Evolutionary conservation across 805 yeast species (phyloP), one percentile per base, ranked within the genome.

Genomic region (Candida boleticola): DNA sequence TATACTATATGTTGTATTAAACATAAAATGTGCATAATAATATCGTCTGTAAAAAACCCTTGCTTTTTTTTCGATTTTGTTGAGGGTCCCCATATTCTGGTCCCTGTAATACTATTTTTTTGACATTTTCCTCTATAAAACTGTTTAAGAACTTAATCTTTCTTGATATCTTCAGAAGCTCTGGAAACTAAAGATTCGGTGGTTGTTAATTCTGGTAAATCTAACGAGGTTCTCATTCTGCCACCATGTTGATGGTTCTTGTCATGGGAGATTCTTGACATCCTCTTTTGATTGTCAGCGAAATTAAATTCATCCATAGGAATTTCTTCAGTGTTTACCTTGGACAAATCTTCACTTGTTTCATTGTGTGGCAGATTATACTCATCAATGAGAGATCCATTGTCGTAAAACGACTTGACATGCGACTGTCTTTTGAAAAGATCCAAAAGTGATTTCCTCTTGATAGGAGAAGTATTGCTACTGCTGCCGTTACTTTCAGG

Each of bases 321-420:
- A 42, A 77, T 76, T 45, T 76, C 81, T 49, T 76, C 82, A 0
- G 79, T 73, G n/a, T 60, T 63, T 6, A 71, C 52, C 2, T 62
- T 61, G 36, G 60, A 64, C 16, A 61, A 50, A 10, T 72, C 72
- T 5, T 54, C 64, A 4, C 59, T 46, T n/a, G 61, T 58, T 27
- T 45, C 54, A 29, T 51, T 58, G 3, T 54, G 38, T n/a, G 60
- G 53, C n/a, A n/a, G n/a, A 23, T 64, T 52, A 45, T 64, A 57
- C 2, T 53, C 51, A 35, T 66, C 68, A 10, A 67, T 58, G 22
- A 67, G 55, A n/a, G 71, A 61, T 29, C 49, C 49, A 43, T 55
- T 55, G 43, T 64, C 67, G 43, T 48, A 52, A 42, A 45, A 54
- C 6, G 47, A 43, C 16, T 46, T 42, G 27, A 38, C 29, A 46